Base-by-base conservation (phyloP, 345 rosid genomes). In the Gossypium sturtianum region DNA sequence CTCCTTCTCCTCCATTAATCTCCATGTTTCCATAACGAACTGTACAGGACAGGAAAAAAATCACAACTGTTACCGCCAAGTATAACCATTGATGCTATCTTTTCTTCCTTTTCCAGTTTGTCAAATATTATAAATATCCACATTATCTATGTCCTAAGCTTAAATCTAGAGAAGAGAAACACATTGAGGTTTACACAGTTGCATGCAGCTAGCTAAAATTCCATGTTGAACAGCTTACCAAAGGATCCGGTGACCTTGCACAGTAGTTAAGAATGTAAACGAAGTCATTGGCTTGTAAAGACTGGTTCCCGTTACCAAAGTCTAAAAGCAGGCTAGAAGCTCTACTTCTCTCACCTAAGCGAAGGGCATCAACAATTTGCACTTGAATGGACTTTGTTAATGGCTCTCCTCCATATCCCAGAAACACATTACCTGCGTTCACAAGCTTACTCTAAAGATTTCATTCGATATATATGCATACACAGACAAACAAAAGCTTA, bases 21-120 rank as follows among this genome's bases (percentile, higher is more conserved):
- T 84, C 89, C 91, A 92, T 56, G 92, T 92, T 83, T 92, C 97
- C 92, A 94, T 83, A 76, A 83, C 95, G 86, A 94, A 92, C 98
- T 94, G 86, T 75, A 76, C 66, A 72, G 25, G 58, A 75, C 63
- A 80, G 12, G 15, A 7, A 52, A 4, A 41, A 56, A 74, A 71
- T 41, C 12, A 8, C 59, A 73, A 49, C 61, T 44, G 16, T 60
- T 67, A 34, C 16, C 34, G 64, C 74, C 43, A 76, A 74, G 59
- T 66, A 8, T 8, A 17, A 25, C 34, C 60, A 71, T 15, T 22
- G 25, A 8, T 29, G 47, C 25, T 3, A 10, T 71, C 2, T 56
- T 23, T 54, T 25, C 11, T 27, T 38, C 34, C n/a, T 34, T 41
- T 48, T 19, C 15, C 27, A 44, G 38, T 57, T 34, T 12, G 56